Base-by-base conservation (phyloP, 1,284 basidiomycete species). In the Fistulinella cinereoalba region DNA sequence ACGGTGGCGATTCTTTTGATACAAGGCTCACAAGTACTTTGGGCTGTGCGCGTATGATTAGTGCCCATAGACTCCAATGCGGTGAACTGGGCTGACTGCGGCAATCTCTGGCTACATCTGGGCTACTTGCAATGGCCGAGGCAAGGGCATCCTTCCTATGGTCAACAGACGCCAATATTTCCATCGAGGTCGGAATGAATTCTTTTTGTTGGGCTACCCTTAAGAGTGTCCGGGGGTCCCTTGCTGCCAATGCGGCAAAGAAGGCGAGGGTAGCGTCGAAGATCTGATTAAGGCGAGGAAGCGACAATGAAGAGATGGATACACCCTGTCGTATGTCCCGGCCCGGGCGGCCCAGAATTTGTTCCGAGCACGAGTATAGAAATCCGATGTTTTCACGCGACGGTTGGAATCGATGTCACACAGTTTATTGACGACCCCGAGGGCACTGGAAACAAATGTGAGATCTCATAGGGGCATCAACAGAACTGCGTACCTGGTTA, bases 381-480 rank as follows among this genome's bases (percentile, higher is more conserved):
- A 86, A 55, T 89, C 86, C 0, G 85, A 79, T 0, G 83, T 80
- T 54, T 81, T 84, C 6, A 87, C 85, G 57, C 82, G 83, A 4
- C 85, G 77, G 18, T 79, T 71, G 56, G 91, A 91, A n/a, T 86
- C 85, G 1, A 65, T 48, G 53, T 87, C 82, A 49, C 82, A 85
- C 9, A 91, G 67, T 57, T 88, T 88, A 11, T 72, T 79, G 3
- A 83, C 75, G 22, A 91, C 79, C 60, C 91, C 87, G 21, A 87
- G 64, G 3, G 85, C 87, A 58, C 88, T 88, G 40, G 13, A 36
- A 49, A 29, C 22, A 37, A 39, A 40, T 33, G 41, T 34, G 32
- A 52, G 50, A 37, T 24, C 25, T 15, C 18, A 38, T 11, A 7
- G 28, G 4, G 28, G n/a, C 12, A 33, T 7, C 27, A 34, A 41